Base-by-base conservation (phyloP, 352 stramenopile species). In the Phytophthora foliorum region DNA sequence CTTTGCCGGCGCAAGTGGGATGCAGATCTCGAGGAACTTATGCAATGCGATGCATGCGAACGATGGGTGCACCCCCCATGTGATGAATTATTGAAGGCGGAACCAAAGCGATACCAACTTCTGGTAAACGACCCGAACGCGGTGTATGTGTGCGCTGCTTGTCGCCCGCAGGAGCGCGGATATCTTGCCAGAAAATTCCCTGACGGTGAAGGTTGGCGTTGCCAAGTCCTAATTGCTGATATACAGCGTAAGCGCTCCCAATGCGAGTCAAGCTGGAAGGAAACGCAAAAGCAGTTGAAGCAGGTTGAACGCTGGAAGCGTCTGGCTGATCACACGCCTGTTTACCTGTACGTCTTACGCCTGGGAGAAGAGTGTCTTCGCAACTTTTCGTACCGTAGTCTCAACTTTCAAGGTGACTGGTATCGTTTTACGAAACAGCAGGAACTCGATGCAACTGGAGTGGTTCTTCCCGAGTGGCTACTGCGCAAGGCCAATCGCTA, bases 21-120 rank as follows among this genome's bases (percentile, higher is more conserved):
- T 25, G 63, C 75, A 2, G 77, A 93, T 21, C 83, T 96, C 24
- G 86, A 90, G 38, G 90, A 94, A 14, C 63, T 97, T 2, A 94
- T 97, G 45, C 90, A 97, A 48, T 97, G 90, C 39, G 91, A 97
- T 57, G 84, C 79, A 1, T 97, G 90, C 32, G 89, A 97, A 58
- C 78, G 77, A 6, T 97, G 90, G 90, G 88, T 84, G 1, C 90
- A 97, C 60, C 86, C 86, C n/a, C 72, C 74, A 5, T 97, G 90
- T 45, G 90, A 97, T 52, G 50, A 51, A 0, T 48, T 91, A 6
- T 77, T 95, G 9, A 86, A 78, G 2, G 65, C 79, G 6, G 80
- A 96, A 19, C 78, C 85, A 0, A 74, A 73, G 41, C 81, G 78
- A 8, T 93, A 96, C 59, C 64, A 90, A n/a, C 72, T 53, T 9